Evolutionary conservation across 768 basidiomycete species (phyloP).

Genomic region (Boletus rubroflammeus): DNA sequence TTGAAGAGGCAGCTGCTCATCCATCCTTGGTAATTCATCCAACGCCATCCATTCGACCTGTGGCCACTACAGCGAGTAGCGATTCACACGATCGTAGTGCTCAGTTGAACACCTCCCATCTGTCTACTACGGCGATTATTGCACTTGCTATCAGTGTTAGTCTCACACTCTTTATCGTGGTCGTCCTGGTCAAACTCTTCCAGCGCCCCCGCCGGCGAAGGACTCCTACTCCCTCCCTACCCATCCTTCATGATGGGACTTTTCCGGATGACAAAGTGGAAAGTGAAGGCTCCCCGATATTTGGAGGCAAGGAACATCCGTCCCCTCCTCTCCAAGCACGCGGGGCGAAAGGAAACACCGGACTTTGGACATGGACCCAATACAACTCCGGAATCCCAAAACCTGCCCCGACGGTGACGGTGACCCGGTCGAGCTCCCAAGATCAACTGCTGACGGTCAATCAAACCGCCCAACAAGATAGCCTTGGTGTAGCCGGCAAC

Average conservation of each 20-base stretch:
- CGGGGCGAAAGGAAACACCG: constrained; percentile 38
- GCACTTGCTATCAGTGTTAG: constrained; percentile 51
- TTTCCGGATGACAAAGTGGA: constrained; percentile 44
- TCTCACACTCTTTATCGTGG: constrained; percentile 45
- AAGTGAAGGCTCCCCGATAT: constrained; percentile 63
- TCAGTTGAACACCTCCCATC: constrained; percentile 24
- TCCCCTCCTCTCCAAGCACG: constrained; percentile 31
- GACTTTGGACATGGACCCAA: constrained; percentile 56
- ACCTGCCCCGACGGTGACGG: constrained; percentile 21
- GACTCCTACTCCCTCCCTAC: constrained; percentile 72
- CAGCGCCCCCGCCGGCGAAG: constrained; percentile 47
- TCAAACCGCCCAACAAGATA: constrained; percentile 7
- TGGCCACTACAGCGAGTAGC: neutral
- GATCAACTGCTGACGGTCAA: constrained; percentile 9
- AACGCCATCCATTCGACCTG: constrained; percentile 5
- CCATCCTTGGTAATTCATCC: constrained; percentile 7
- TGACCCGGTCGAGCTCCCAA: constrained; percentile 24
- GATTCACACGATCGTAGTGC: constrained; percentile 4
- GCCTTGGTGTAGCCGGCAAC: constrained; percentile 2
- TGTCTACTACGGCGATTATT: constrained; percentile 49
- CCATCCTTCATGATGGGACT: constrained; percentile 58
- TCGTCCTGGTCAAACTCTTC: constrained; percentile 47
- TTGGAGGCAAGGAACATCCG: constrained; percentile 70
- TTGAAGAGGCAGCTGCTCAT: constrained; percentile 14
- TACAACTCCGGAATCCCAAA: constrained; percentile 41